Evolutionary conservation across 2,329 filamentous ascomycete genomes (phyloP).

Genomic region (Aspergillus fumigatus): DNA sequence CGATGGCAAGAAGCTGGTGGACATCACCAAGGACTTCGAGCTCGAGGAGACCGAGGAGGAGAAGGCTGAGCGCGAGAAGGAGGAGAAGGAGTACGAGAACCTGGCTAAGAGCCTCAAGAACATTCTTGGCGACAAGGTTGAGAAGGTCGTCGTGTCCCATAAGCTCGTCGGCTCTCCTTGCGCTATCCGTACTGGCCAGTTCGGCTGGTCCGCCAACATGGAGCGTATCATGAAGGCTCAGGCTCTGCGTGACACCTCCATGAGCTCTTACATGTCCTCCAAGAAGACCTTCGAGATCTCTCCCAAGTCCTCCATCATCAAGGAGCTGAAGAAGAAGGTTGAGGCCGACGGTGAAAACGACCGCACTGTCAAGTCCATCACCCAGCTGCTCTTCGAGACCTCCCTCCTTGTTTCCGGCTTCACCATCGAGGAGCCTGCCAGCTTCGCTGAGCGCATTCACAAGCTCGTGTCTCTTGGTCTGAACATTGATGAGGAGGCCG

Average conservation of each 20-base stretch:
- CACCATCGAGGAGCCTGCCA: conserved; percentile 97
- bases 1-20: conserved; percentile 99
- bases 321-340: conserved; percentile 99
- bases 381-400: conserved; percentile 97
- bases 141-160: conserved; percentile 99
- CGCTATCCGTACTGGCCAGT: conserved; percentile 98
- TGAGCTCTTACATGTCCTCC: conserved; percentile 99
- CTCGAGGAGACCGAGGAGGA: conserved; percentile 99
- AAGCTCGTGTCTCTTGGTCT: conserved; percentile 97
- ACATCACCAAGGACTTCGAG: conserved; percentile 99
- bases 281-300: conserved; percentile 99
- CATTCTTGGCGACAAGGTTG: conserved; percentile 97
- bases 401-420: conserved; percentile 97
- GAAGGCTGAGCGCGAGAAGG: conserved; percentile 89
- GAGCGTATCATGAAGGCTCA: conserved; percentile 99
- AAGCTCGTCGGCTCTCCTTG: conserved; percentile 93
- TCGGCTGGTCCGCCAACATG: conserved; percentile 99
- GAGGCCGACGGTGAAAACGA: conserved; percentile 97
- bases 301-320: conserved; percentile 94
- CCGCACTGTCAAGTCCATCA: conserved; percentile 98
- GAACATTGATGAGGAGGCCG: conserved; percentile 92
- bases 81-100: conserved; percentile 97
- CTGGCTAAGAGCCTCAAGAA: conserved; percentile 98
- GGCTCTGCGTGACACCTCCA: conserved; percentile 98
- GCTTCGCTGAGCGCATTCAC: conserved; percentile 98